A percentile compares a stretch with the other conserved stretches of the same genome.
Conservation (phyloP, 2,329 filamentous ascomycete genomes). For the Alternaria hordeiaustralica region DNA sequence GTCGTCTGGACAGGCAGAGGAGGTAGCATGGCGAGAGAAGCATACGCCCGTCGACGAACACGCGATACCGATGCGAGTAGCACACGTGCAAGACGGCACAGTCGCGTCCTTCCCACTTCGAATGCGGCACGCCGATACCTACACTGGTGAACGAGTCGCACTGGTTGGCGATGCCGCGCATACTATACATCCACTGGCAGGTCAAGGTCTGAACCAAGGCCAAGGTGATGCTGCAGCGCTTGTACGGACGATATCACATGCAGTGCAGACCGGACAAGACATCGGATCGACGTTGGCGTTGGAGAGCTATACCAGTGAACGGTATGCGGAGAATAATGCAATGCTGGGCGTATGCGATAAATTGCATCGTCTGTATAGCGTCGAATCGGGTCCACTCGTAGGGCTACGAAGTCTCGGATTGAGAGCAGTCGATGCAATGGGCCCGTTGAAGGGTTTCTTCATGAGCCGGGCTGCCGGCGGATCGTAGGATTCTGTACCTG, state of each 20-base stretch:
- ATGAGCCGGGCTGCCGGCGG: conserved; percentile 71
- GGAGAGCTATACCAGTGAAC: conserved; percentile 79
- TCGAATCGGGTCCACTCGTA: conserved; percentile 78
- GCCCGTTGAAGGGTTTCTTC: conserved; percentile 79
- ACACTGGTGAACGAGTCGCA: conserved; percentile 87
- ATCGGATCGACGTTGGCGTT: conserved; percentile 79
- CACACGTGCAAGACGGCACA: conserved; percentile 76
- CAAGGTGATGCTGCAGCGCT: conserved; percentile 87
- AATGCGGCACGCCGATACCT: conserved; percentile 91
- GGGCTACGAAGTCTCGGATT: conserved; percentile 79
- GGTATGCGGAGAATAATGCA: conserved; percentile 80
- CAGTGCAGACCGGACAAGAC: conserved; percentile 84
- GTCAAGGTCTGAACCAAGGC: conserved; percentile 93
- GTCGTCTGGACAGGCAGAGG: conserved; percentile 62
- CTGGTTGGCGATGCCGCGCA: conserved; percentile 95
- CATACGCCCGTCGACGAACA: conserved; percentile 64
- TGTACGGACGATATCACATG: conserved; percentile 74
- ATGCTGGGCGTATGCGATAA: conserved; percentile 85
- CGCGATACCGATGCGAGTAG: conserved; percentile 68
- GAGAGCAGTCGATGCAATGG: conserved; percentile 74
- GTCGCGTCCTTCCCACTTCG: conserved; percentile 90
- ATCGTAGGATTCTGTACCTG: conserved; percentile 22
- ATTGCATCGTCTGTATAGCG: conserved; percentile 89
- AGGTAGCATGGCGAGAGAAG: conserved; percentile 81
- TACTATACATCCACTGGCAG: conserved; percentile 91